Conservation (phyloP, 495 filamentous ascomycete species). For the Neurospora hispaniola region DNA sequence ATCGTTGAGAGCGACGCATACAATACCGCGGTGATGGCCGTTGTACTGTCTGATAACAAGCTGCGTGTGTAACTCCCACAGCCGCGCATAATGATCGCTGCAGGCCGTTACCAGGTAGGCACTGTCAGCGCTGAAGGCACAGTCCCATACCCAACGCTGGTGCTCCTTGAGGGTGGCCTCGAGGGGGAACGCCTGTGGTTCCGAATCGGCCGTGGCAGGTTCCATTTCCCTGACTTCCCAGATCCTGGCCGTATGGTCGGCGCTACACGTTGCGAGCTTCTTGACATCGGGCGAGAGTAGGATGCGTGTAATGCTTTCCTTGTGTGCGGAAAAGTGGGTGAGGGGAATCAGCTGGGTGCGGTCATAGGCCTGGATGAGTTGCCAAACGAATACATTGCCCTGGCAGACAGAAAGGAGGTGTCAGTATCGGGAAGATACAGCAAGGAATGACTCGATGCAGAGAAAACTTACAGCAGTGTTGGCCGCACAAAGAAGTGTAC, state of each 20-base stretch:
- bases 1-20: constrained; percentile 95
- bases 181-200: constrained; percentile 50
- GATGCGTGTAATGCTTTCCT: constrained; percentile 88
- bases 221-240: constrained; percentile 70
- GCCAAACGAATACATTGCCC: constrained; percentile 97
- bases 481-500: constrained; percentile 86
- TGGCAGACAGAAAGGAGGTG: constrained; percentile 22
- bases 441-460: not conserved
- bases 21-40: constrained; percentile 88
- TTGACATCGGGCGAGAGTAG: constrained; percentile 95
- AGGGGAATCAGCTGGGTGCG: constrained; percentile 82
- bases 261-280: constrained; percentile 92
- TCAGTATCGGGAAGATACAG: not conserved
- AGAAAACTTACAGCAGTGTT: constrained; percentile 64
- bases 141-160: constrained; percentile 99
- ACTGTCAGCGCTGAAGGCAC: constrained; percentile 91
- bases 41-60: constrained; percentile 95
- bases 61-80: constrained; percentile 83
- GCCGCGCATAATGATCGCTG: constrained; percentile 89
- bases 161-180: constrained; percentile 89
- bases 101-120: constrained; percentile 98
- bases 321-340: constrained; percentile 86
- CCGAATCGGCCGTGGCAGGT: constrained; percentile 34
- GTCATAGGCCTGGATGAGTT: constrained; percentile 72
- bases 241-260: constrained; percentile 95